phyloP scores from a whole-genome alignment of 2,329 filamentous ascomycete genomes.

The Paecilomyces formosus region DNA sequence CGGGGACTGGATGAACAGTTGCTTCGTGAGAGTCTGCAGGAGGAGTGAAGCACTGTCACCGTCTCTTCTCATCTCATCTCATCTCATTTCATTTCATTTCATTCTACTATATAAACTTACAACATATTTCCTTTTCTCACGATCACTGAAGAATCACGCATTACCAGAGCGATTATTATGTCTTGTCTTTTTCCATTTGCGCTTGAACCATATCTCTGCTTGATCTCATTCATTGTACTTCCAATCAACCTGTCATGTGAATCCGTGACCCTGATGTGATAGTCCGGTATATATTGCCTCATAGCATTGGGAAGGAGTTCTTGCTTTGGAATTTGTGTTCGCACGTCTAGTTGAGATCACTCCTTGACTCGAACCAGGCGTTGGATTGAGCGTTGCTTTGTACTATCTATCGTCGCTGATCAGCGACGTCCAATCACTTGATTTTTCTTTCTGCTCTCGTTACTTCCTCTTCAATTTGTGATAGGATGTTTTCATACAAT shows the following conservation, averaged over 20 bases:
- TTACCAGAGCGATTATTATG: background rate
- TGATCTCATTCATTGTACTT: background rate
- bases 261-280: background rate
- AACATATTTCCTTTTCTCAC: background rate
- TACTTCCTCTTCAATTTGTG: no score
- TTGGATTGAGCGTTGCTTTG: background rate
- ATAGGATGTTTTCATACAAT: no score
- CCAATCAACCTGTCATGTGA: background rate
- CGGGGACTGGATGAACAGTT: slow-evolving; percentile 53
- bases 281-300: background rate
- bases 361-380: background rate
- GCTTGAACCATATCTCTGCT: background rate
- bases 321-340: background rate
- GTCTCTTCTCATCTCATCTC: slow-evolving; percentile 1
- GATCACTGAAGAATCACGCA: background rate
- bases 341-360: background rate
- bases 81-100: slow-evolving; percentile 1
- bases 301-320: background rate
- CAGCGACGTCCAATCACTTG: no score
- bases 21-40: slow-evolving; percentile 52
- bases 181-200: background rate
- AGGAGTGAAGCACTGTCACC: slow-evolving; percentile 18
- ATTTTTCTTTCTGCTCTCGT: no score
- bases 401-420: no score
- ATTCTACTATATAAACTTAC: background rate